These are phyloP conservation scores for Penicillium vulpinum DNA, from an alignment of 2,329 filamentous ascomycete genomes.

Conservation along the genomic window DNA sequence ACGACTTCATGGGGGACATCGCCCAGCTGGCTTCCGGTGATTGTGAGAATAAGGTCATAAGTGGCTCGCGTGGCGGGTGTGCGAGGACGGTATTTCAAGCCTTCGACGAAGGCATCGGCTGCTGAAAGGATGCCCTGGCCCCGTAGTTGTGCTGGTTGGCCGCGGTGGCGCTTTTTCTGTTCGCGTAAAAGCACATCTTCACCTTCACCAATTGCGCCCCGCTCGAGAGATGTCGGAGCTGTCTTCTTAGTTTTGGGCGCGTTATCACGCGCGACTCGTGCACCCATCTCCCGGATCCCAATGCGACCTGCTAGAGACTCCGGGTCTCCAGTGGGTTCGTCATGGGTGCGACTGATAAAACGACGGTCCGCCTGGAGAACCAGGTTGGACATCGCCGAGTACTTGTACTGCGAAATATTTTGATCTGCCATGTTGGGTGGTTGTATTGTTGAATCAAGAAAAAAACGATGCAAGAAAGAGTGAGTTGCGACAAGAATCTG, in stretches of 20 bases:
- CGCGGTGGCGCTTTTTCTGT: conserved; percentile 80
- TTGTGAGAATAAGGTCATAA: conserved; percentile 90
- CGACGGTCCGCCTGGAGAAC: conserved; percentile 98
- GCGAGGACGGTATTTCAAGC: conserved; percentile 85
- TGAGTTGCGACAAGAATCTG: conserved; percentile 30
- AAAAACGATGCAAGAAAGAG: conserved; percentile 19
- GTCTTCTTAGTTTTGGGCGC: conserved; percentile 80
- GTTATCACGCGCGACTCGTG: conserved; percentile 73
- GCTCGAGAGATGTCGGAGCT: conserved; percentile 68
- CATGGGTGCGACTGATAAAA: conserved; percentile 86
- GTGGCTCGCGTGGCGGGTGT: conserved; percentile 89
- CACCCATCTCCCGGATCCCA: conserved; percentile 93
- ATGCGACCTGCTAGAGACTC: conserved; percentile 94
- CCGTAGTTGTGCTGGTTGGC: conserved; percentile 68
- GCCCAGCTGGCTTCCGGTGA: conserved; percentile 82
- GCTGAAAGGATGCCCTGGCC: conserved; percentile 79
- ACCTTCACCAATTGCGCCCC: conserved; percentile 75
- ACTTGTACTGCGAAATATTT: conserved; percentile 93
- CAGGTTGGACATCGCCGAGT: conserved; percentile 99
- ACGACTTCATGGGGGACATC: conserved; percentile 92
- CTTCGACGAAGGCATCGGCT: conserved; percentile 83
- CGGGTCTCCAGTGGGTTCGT: conserved; percentile 95
- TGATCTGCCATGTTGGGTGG: conserved; percentile 65
- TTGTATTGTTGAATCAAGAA: conserved; percentile 12
- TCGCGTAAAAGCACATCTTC: conserved; percentile 80